Conservation (phyloP, 2,329 filamentous ascomycete species). For the Daldinia eschscholtzii region DNA sequence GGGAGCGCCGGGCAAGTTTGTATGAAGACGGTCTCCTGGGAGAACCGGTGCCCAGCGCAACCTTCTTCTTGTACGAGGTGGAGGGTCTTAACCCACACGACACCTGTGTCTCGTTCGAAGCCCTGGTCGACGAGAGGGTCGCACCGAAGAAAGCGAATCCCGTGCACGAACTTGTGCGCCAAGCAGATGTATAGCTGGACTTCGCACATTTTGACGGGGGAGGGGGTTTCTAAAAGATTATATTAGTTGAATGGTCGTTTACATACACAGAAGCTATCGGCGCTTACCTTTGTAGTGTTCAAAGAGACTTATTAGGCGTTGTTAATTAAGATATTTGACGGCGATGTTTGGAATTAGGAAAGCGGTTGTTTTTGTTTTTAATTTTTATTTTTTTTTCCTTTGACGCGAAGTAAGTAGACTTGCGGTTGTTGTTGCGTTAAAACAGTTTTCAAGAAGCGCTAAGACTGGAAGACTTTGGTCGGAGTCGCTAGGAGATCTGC, state of each 20-base stretch:
- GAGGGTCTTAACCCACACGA: background rate
- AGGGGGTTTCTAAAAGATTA: background rate
- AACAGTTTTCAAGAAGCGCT: background rate
- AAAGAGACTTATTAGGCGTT: background rate
- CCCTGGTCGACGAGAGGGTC: background rate
- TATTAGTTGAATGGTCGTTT: background rate
- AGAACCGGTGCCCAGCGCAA: background rate
- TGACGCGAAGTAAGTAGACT: background rate
- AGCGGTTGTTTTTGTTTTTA: background rate
- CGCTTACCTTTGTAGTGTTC: background rate
- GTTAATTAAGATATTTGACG: no score
- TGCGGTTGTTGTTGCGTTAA: background rate
- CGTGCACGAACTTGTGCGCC: background rate
- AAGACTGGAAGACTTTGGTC: background rate
- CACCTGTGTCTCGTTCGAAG: background rate
- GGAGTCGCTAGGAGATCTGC: background rate
- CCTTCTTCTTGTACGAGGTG: background rate
- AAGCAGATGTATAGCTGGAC: background rate
- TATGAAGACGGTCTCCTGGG: background rate
- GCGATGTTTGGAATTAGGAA: no score
- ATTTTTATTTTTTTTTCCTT: no score
- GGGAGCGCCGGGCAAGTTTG: background rate
- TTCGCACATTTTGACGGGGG: background rate
- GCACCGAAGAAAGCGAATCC: background rate
- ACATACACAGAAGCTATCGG: background rate